phyloP scores from a whole-genome alignment of 768 basidiomycete species.

The Kwoniella dejecticola region DNA sequence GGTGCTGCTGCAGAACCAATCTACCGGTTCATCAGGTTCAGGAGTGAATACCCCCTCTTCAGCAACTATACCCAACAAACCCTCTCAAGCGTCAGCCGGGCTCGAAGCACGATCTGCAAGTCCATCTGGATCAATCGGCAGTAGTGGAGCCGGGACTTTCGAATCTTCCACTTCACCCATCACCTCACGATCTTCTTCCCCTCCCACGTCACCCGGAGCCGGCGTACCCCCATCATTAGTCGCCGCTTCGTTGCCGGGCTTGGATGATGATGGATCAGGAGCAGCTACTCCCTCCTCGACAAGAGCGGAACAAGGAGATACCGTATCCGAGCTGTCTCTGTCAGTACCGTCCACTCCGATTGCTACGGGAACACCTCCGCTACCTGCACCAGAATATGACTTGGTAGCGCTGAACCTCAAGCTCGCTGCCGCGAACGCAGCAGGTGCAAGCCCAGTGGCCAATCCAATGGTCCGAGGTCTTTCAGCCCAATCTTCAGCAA shows the following conservation, averaged over 20 bases:
- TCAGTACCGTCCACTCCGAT: constrained; percentile 41
- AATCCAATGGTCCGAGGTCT: constrained; percentile 24
- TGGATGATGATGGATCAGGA: constrained; percentile 34
- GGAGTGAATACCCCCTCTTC: constrained; percentile 3
- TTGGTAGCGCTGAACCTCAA: constrained; percentile 38
- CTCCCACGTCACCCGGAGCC: constrained; percentile 35
- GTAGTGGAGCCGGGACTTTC: constrained; percentile 19
- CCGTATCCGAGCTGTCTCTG: constrained; percentile 29
- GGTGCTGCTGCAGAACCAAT: constrained; percentile 3
- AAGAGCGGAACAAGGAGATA: constrained; percentile 43
- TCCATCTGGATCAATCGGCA: constrained; percentile 42
- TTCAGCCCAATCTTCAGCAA: constrained; percentile 13
- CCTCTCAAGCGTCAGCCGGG: not conserved
- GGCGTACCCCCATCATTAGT: constrained; percentile 26
- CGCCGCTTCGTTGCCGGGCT: constrained; percentile 35
- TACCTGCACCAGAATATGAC: constrained; percentile 35
- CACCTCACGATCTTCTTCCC: constrained; percentile 41
- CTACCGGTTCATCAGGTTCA: constrained; percentile 15
- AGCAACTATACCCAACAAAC: constrained; percentile 5
- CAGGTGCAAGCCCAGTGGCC: not conserved
- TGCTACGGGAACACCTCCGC: constrained; percentile 19
- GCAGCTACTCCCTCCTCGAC: constrained; percentile 47
- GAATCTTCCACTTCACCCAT: constrained; percentile 26
- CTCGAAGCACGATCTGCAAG: constrained; percentile 30
- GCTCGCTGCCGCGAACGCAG: constrained; percentile 24